Evolutionary conservation across 306 rosid species (phyloP).

Genomic region (Ceratonia siliqua): DNA sequence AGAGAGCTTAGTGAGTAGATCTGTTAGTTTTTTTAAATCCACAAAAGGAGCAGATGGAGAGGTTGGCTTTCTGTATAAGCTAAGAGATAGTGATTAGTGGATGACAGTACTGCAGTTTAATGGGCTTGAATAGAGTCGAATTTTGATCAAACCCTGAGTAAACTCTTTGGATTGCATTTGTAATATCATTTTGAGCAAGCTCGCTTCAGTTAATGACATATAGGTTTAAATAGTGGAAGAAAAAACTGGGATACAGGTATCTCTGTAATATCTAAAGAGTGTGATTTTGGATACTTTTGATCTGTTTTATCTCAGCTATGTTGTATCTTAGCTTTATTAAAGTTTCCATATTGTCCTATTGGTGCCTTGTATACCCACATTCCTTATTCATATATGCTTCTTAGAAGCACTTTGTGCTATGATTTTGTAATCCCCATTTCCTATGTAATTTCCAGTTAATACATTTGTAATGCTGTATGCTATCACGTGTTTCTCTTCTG

Average conservation of each 20-base stretch:
- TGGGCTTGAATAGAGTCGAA: not conserved
- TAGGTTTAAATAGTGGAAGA: not conserved
- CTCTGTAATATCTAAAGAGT: not conserved
- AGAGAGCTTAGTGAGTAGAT: not conserved
- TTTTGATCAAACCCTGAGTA: not conserved
- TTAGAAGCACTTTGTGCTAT: not conserved
- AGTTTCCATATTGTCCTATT: not conserved
- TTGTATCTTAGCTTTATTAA: not conserved
- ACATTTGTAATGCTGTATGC: not conserved
- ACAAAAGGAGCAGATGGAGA: not conserved
- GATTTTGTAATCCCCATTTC: not conserved
- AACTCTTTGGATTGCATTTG: not conserved
- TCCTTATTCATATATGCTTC: not conserved
- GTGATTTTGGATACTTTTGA: not conserved
- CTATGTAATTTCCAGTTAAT: not conserved
- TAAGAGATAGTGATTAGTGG: not conserved
- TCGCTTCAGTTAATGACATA: not conserved
- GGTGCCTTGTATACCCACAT: not conserved
- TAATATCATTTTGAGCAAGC: not conserved
- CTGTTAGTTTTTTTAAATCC: not conserved
- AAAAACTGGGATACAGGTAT: not conserved
- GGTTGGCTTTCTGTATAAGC: not conserved
- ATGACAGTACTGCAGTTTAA: not conserved
- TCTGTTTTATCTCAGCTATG: not conserved
- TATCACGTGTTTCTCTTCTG: not conserved